Base-by-base conservation (phyloP, 306 rosid species). In the Fragaria vesca region DNA sequence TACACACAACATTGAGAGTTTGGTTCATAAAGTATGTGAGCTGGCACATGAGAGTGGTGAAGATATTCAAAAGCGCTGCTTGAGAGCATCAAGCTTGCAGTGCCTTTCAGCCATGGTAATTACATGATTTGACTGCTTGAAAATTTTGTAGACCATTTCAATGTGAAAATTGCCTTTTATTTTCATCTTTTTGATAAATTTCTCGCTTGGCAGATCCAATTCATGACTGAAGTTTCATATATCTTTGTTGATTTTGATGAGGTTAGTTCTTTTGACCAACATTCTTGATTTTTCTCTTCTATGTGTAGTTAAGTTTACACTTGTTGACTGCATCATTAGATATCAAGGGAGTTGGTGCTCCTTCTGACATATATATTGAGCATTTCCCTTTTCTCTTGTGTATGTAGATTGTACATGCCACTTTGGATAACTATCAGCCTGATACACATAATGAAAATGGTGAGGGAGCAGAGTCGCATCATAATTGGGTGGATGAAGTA, bases 401-500 rank as follows among this genome's bases (percentile, higher is more conserved):
- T 65, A 42, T 76, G 84, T 80, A 96, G 99, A 90, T 96, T 85
- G 96, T 93, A 62, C 83, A 72, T 69, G 94, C 86, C 52, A 89
- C 84, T 55, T 80, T 96, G 76, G 97, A 90, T 78, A 91, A 91
- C 87, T 93, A 86, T 50, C 87, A 90, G 83, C 83, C 81, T 77
- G 86, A 79, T 72, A 68, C 88, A 24, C 80, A 36, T 68, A 46
- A 60, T 72, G 98, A 85, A 63, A 77, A 81, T 76, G 88, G 72
- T 65, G 81, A 71, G 75, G 79, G 89, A 69, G 77, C 68, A 65
- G 96, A 90, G 80, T 77, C 83, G 3, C 93, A 87, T 84, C 99
- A 91, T 83, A 96, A 93, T 87, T 96, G 99, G 99, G 94, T 96
- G 52, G 87, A 96, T 71, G 99, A 96, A 88, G 97, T 96, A 54